Evolutionary conservation across 2,329 filamentous ascomycete species (phyloP), one percentile per base, ranked within the genome.

Genomic region (Fusarium euwallaceae): DNA sequence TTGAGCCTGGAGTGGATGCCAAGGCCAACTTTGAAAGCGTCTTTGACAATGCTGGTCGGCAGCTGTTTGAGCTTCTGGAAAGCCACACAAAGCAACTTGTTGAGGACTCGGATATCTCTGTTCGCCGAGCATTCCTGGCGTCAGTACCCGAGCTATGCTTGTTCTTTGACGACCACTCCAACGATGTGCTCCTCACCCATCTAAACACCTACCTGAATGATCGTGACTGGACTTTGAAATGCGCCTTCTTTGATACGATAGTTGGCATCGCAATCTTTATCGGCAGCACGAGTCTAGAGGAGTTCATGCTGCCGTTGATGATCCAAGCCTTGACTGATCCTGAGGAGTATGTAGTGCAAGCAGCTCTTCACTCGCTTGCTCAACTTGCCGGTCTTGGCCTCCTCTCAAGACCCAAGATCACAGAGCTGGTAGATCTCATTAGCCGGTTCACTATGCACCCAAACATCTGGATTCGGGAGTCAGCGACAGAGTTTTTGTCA

Each of bases 141-240:
- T 98, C 97, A 9, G 95, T 99, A 0, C 93, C 95, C 0, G 94
- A 95, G 72, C 87, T 99, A 1, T 99, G 97, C 81, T 91, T 98
- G 75, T 98, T 99, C 83, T 98, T 99, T 76, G 95, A 94, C 70
- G 89, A 92, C n/a, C 93, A 95, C 79, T 93, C 96, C 1, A 98
- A 97, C 81, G 97, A 99, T 80, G 94, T 99, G n/a, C 92, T 99
- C 17, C 86, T 99, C 24, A 97, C 95, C 36, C 97, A 99, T 84
- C 87, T 99, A 32, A 98, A 98, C 80, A 99, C 97, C 0, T 99
- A 99, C 78, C 85, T 99, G 10, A 99, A 99, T 76, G 97, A 98
- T 78, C 91, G 93, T 48, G 95, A 99, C 81, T 99, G 97, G 97
- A 95, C 95, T 81, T 86, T 99, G 36, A 98, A 98, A 82, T 98